Evolutionary conservation across 257 asterid species (phyloP), one percentile per base, ranked within the genome.

Genomic region (Lavandula angustifolia): DNA sequence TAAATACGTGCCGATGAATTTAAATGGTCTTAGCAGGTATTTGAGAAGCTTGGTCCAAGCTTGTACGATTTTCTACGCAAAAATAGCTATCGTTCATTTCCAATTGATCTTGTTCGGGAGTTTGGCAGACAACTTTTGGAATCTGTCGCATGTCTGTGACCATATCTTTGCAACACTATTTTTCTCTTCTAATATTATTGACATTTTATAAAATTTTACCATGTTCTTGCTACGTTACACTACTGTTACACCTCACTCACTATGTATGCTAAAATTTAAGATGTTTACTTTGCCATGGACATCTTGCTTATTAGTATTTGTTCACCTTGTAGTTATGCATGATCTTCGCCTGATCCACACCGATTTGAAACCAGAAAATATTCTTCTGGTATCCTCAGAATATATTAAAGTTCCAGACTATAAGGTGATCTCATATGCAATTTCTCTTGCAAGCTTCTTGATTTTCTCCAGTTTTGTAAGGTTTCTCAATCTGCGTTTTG

Each of bases 21-120:
- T 79, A 77, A 79, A 84, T 89, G 96, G 80, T 89, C 69, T 80
- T 80, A 79, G 74, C 95, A 92, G 98, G 98, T 92, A 58, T 92
- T 92, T 85, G 98, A 92, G 98, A 92, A 82, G 95, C 98, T 92
- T 83, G 98, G 96, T 68, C 98, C 96, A 79, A 89, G 96, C 82
- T 87, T 92, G 81, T 92, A 88, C 68, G 98, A 85, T 84, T 85
- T 92, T 79, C 95, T 88, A 77, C 88, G 88, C 92, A 92, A 84
- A 85, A 92, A 87, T 85, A 92, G 82, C 82, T 84, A 92, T 73
- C 84, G 85, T 76, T 80, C 98, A 76, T 85, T 87, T 82, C 96
- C 96, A 76, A 81, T 87, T 81, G 98, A 89, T 84, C 96, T 92
- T 80, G 98, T 83, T 72, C 95, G 95, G 75, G 96, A 92, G 84